phyloP scores from a whole-genome alignment of 2,329 filamentous ascomycete species.

The Apiospora arundinis region DNA sequence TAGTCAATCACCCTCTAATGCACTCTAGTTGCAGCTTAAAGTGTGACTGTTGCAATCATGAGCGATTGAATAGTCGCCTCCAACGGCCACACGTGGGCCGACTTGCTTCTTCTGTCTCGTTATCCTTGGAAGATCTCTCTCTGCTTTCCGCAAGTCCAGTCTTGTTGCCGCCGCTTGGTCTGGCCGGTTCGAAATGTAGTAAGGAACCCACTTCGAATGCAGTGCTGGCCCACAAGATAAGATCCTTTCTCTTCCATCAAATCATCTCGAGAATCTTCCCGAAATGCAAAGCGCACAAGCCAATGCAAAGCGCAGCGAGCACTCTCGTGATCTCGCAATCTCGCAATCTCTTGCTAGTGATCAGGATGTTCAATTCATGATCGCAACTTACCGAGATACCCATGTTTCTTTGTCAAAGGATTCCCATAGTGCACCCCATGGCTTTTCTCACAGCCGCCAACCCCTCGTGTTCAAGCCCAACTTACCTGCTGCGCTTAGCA shows the following conservation, averaged over 20 bases:
- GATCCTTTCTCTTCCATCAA: not conserved
- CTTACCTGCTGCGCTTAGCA: not conserved
- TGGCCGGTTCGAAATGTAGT: not conserved
- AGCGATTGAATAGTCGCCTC: not conserved
- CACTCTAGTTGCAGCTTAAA: not conserved
- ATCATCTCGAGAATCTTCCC: constrained; percentile 7
- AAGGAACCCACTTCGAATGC: not conserved
- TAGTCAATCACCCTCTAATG: not conserved
- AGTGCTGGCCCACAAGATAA: constrained; percentile 1
- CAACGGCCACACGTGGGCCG: not conserved
- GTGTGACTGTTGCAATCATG: not conserved
- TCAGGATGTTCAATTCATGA: not conserved
- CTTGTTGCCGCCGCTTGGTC: not conserved
- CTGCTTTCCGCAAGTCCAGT: too few relatives aligned
- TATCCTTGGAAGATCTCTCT: not conserved
- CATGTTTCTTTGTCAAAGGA: too few relatives aligned
- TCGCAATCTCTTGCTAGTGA: not conserved
- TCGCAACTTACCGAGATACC: not conserved
- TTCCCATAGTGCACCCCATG: not conserved
- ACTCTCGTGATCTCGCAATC: not conserved
- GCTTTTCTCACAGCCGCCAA: not conserved
- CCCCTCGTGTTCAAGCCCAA: constrained; percentile 1
- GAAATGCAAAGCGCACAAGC: not conserved
- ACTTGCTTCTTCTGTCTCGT: not conserved
- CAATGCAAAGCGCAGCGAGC: not conserved